A percentile compares a stretch with the other conserved stretches of the same genome.
Conservation (phyloP, 2,329 filamentous ascomycete species). For the Thielaviopsis populi region DNA sequence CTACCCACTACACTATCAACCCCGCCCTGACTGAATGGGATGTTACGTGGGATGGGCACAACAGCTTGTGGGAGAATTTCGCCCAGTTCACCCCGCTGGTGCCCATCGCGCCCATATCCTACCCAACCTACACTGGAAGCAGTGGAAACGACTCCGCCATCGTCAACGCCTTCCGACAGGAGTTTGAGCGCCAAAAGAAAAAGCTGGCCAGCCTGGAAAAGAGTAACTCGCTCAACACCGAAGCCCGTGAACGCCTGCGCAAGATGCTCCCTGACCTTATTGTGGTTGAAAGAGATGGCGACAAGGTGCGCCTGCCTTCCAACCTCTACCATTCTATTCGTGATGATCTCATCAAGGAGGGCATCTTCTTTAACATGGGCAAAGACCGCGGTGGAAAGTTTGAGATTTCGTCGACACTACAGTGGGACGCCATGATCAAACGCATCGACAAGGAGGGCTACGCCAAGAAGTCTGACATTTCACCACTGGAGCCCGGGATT, state of each 20-base stretch:
- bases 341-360: constrained; percentile 36
- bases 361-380: constrained; percentile 33
- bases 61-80: constrained; percentile 20
- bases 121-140: neutral
- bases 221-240: constrained; percentile 13
- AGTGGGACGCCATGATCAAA: constrained; percentile 33
- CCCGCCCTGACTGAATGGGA: constrained; percentile 9
- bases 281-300: constrained; percentile 35
- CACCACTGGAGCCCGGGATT: constrained; percentile 17
- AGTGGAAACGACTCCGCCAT: constrained; percentile 23
- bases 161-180: constrained; percentile 22
- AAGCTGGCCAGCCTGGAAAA: constrained; percentile 6
- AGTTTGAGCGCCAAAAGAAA: constrained; percentile 23
- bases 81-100: constrained; percentile 22
- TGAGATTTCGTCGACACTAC: constrained; percentile 29
- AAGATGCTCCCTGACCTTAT: constrained; percentile 41
- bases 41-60: constrained; percentile 21
- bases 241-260: constrained; percentile 30
- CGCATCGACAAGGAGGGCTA: constrained; percentile 27
- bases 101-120: neutral
- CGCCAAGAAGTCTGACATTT: constrained; percentile 11
- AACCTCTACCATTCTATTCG: constrained; percentile 52
- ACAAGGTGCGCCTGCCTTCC: constrained; percentile 37
- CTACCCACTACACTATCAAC: constrained; percentile 10
- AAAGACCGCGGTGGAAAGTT: constrained; percentile 25